These are phyloP conservation scores for Phytophthora chlamydospora DNA, from an alignment of 352 stramenopile species.

Conservation along the genomic window DNA sequence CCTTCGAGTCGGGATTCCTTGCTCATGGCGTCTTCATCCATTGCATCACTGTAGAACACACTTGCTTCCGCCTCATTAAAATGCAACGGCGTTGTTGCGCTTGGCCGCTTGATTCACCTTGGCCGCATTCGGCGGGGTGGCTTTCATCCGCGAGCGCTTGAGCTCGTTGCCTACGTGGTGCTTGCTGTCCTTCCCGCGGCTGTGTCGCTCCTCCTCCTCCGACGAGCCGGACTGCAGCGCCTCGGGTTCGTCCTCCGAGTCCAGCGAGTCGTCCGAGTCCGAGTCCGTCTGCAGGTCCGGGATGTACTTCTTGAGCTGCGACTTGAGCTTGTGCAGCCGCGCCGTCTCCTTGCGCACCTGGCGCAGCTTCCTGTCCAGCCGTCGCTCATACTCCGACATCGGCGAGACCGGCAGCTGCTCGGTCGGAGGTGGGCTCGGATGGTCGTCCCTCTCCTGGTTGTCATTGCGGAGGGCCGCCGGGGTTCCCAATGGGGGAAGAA, in stretches of 20 bases:
- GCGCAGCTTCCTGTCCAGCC: slow-evolving; percentile 52
- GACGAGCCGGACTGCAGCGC: slow-evolving; percentile 20
- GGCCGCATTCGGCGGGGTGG: slow-evolving; percentile 1
- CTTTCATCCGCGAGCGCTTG: slow-evolving; percentile 16
- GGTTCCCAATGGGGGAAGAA: slow-evolving; percentile 33
- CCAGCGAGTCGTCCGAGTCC: slow-evolving; percentile 48
- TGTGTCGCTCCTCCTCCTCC: slow-evolving; percentile 16
- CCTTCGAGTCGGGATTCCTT: slow-evolving; percentile 9
- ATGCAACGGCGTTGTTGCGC: neutral
- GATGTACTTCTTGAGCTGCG: slow-evolving; percentile 58
- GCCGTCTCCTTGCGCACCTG: slow-evolving; percentile 50
- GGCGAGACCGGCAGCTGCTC: slow-evolving; percentile 29
- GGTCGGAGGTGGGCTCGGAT: neutral
- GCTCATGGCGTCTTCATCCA: slow-evolving; percentile 14
- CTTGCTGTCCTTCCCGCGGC: slow-evolving; percentile 19
- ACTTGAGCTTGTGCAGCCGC: slow-evolving; percentile 42
- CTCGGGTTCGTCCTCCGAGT: slow-evolving; percentile 38
- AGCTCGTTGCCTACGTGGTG: slow-evolving; percentile 11
- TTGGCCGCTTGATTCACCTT: slow-evolving; percentile 18
- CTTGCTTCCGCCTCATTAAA: slow-evolving; percentile 6
- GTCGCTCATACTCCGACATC: slow-evolving; percentile 45
- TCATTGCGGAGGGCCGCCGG: slow-evolving; percentile 16
- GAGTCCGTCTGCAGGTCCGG: slow-evolving; percentile 50
- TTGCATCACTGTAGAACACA: slow-evolving; percentile 19
- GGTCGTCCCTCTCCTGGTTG: neutral